Evolutionary conservation across 345 rosid species (phyloP), one percentile per base, ranked within the genome.

Genomic region (Arabis hirsuta): DNA sequence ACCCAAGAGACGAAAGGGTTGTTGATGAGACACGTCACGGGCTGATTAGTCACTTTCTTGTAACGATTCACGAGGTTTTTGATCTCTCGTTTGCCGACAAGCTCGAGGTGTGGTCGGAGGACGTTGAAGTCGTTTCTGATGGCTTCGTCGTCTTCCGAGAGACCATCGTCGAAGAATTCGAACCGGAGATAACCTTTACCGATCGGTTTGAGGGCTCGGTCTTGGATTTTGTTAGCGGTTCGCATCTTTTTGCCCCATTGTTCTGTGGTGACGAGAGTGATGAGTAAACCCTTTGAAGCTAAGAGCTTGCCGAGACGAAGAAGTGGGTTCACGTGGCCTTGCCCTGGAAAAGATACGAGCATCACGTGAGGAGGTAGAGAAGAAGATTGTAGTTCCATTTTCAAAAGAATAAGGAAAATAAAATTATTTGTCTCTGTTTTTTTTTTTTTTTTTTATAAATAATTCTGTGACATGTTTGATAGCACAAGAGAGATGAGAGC

Each of bases 1-100:
- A 82, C 96, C 98, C 97, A 93, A 3, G 97, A 87, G 11, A 88
- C 83, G 69, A 93, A 90, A 13, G 97, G 94, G 77, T 90, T 93
- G 74, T 83, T 89, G 69, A 92, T 87, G 7, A 90, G 69, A 81
- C 98, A 90, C 12, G 96, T 81, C 41, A 92, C 85, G 0, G 96
- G 93, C 32, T 88, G 85, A 53, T 82, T 81, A 29, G 53, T 69
- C 26, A 79, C 74, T 44, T 88, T 89, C 0, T 80, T 69, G 78
- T 82, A 67, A 65, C 74, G 81, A 48, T 29, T 43, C 29, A 88
- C 79, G 71, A 92, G 87, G 13, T 67, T 46, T 0, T 85, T 81
- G 31, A 90, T 76, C 45, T 66, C 80, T 43, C 74, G 58, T 75
- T 79, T 83, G 2, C 87, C 96, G 9, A 71, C 71, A 0, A 62